Conservation (phyloP, 441 rosid genomes). For the Gossypium gossypioides region DNA sequence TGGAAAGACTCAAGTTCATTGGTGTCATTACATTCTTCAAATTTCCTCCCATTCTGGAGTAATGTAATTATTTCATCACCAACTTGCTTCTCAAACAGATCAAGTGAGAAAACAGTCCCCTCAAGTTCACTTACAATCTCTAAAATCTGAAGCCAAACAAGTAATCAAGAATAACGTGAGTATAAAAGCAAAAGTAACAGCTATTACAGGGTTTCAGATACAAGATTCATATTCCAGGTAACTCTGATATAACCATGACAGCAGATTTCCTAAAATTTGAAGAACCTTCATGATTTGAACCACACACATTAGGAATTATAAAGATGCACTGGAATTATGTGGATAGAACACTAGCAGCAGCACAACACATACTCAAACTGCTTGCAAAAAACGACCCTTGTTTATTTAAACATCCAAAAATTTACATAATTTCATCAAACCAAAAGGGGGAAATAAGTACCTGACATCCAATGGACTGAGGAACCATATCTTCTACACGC, state of each 20-base stretch:
- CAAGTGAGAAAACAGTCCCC: conserved; percentile 49
- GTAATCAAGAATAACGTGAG: not conserved
- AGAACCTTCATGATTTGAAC: not conserved
- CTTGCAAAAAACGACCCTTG: not conserved
- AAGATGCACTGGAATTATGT: not conserved
- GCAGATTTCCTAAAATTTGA: not conserved
- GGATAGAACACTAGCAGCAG: not conserved
- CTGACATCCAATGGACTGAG: conserved; percentile 78
- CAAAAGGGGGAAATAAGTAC: conserved; percentile 24
- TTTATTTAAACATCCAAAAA: not conserved
- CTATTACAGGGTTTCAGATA: not conserved
- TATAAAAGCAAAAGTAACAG: conserved; percentile 3
- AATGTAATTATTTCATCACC: conserved; percentile 78
- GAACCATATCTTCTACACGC: conserved; percentile 92
- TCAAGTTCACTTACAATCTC: conserved; percentile 73
- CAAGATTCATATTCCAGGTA: not conserved
- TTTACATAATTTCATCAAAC: not conserved
- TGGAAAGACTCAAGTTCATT: conserved; percentile 82
- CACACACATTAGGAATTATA: not conserved
- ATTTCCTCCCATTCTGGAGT: conserved; percentile 86
- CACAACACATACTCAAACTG: not conserved
- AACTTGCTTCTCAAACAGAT: conserved; percentile 78
- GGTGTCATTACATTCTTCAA: conserved; percentile 46
- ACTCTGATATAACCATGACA: not conserved
- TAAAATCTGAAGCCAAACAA: conserved; percentile 49